A percentile compares a stretch with the other conserved stretches of the same genome.
Conservation (phyloP, 805 yeast species). For the Yarrowia porcina region DNA sequence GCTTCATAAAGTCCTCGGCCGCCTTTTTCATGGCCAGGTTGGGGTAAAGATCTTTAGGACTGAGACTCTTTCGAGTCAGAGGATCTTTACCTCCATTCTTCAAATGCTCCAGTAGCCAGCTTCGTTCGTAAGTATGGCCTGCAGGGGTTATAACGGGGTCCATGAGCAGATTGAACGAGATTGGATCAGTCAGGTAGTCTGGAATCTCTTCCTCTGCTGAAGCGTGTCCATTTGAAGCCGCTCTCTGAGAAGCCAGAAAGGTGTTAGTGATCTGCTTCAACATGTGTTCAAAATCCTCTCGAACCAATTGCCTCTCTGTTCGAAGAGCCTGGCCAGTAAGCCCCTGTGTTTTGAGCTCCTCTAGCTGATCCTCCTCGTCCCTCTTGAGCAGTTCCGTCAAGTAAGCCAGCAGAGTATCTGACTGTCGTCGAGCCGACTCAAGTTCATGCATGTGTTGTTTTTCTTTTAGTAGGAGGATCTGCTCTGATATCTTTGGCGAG, state of each 20-base stretch:
- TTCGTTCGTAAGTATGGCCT: slow-evolving; percentile 45
- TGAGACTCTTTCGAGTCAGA: slow-evolving; percentile 41
- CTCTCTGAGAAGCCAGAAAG: neutral
- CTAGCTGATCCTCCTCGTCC: neutral
- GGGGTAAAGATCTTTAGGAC: slow-evolving; percentile 41
- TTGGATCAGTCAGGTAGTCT: slow-evolving; percentile 43
- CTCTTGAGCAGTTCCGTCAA: neutral
- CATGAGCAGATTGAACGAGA: slow-evolving; percentile 42
- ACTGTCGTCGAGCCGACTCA: neutral
- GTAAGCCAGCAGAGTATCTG: neutral
- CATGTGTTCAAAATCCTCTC: neutral
- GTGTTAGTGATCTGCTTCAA: neutral
- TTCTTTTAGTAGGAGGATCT: slow-evolving; percentile 1
- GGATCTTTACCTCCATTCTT: slow-evolving; percentile 43
- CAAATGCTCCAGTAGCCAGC: slow-evolving; percentile 42
- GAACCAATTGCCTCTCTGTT: neutral
- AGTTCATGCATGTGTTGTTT: neutral
- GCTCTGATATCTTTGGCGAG: slow-evolving; percentile 13
- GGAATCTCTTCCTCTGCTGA: slow-evolving; percentile 37
- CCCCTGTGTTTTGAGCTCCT: neutral
- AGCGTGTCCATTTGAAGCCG: neutral
- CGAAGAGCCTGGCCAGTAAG: neutral
- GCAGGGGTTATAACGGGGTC: slow-evolving; percentile 48
- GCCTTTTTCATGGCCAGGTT: slow-evolving; percentile 44
- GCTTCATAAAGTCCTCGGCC: slow-evolving; percentile 33